Percentiles rank a stretch among this genome's conserved stretches.
Conservation (phyloP, 768 basidiomycete genomes). For the Candolleomyces eurysporus region DNA sequence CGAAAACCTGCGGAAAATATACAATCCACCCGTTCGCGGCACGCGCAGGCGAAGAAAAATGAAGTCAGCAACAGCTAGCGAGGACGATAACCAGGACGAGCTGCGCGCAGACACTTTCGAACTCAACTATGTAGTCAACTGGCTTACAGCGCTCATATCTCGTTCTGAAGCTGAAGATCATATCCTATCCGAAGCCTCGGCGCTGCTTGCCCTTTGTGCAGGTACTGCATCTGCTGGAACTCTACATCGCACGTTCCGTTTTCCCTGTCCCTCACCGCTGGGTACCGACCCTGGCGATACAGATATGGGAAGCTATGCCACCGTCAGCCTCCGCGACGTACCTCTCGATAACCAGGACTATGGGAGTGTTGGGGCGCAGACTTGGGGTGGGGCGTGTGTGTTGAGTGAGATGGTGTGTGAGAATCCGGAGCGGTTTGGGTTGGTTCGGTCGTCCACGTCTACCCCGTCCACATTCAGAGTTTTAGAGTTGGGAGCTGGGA, state of each 20-base stretch:
- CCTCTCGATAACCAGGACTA: constrained; percentile 71
- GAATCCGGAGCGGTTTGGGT: constrained; percentile 50
- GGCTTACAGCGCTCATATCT: constrained; percentile 68
- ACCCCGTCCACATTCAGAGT: constrained; percentile 34
- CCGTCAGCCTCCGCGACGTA: constrained; percentile 59
- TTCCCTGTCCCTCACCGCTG: constrained; percentile 23
- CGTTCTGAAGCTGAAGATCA: not conserved
- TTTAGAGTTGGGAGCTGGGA: constrained; percentile 84
- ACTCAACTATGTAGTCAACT: constrained; percentile 62
- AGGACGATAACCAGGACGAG: constrained; percentile 18
- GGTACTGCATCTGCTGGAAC: constrained; percentile 64
- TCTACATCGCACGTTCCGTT: constrained; percentile 51
- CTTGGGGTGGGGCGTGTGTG: constrained; percentile 85
- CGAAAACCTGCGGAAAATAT: constrained; percentile 50
- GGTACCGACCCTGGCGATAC: not conserved
- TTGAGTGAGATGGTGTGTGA: constrained; percentile 72
- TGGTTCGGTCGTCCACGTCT: not conserved
- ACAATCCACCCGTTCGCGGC: constrained; percentile 62
- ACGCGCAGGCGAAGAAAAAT: constrained; percentile 38
- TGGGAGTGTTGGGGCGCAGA: constrained; percentile 77
- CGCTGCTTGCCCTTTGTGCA: constrained; percentile 62
- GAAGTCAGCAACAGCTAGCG: not conserved
- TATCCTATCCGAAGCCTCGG: constrained; percentile 53
- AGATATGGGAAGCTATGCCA: constrained; percentile 12
- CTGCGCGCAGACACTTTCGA: constrained; percentile 66